These are phyloP conservation scores for Floccularia luteovirens DNA, from an alignment of 768 basidiomycete species.

Conservation along the genomic window DNA sequence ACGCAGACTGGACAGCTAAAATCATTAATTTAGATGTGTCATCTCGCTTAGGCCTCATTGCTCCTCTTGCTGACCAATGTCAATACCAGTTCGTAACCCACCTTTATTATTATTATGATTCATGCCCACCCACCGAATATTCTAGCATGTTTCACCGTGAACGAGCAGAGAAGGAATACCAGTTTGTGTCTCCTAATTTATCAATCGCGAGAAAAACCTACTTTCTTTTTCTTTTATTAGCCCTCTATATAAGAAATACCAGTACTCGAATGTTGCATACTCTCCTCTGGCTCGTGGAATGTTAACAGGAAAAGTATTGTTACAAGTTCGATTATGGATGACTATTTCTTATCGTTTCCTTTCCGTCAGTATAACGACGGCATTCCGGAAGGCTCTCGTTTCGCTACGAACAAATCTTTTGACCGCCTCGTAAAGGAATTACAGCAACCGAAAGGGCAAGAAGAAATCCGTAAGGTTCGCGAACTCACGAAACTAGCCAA, in stretches of 20 bases:
- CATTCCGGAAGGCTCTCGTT: conserved; percentile 67
- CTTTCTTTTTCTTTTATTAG: conserved; percentile 17
- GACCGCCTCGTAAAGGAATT: conserved; percentile 46
- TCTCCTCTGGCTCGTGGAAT: conserved; percentile 69
- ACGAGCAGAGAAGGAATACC: conserved; percentile 76
- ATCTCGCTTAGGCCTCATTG: conserved; percentile 52
- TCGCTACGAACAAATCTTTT: conserved; percentile 52
- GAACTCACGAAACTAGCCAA: conserved; percentile 63
- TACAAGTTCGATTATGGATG: too few relatives aligned
- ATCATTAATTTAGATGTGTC: conserved; percentile 47
- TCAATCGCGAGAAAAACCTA: not conserved
- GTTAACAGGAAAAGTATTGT: conserved; percentile 79
- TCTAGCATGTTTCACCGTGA: conserved; percentile 72
- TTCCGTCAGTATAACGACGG: conserved; percentile 57
- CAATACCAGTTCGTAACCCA: conserved; percentile 48
- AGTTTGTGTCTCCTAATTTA: conserved; percentile 20
- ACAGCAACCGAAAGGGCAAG: conserved; percentile 50
- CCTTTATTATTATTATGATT: not conserved
- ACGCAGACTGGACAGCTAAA: not conserved
- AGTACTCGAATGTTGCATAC: conserved; percentile 64
- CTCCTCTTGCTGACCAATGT: conserved; percentile 74
- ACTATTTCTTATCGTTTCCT: not conserved
- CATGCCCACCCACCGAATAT: not conserved
- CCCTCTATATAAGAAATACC: conserved; percentile 60
- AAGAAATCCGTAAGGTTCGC: conserved; percentile 63